Evolutionary conservation across 2,329 filamentous ascomycete genomes (phyloP).

Genomic region (Ciborinia camelliae): DNA sequence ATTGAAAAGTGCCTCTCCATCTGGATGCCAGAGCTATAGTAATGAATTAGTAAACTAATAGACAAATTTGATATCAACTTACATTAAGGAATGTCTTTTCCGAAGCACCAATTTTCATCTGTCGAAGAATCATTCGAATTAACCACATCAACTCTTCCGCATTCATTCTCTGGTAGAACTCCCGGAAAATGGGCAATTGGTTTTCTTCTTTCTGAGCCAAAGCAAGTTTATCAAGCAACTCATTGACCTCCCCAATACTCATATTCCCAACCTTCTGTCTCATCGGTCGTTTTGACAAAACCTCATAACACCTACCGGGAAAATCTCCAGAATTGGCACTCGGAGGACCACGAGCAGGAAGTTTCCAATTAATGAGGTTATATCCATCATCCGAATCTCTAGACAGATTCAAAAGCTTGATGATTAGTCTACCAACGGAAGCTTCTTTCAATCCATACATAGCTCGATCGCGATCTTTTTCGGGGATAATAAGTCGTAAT

Average conservation of each 20-base stretch:
- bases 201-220: constrained; percentile 75
- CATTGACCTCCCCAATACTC: constrained; percentile 87
- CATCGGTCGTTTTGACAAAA: constrained; percentile 80
- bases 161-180: constrained; percentile 89
- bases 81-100: constrained; percentile 80
- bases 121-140: constrained; percentile 85
- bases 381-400: constrained; percentile 85
- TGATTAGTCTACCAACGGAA: constrained; percentile 82
- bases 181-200: constrained; percentile 74
- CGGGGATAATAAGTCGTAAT: constrained; percentile 84
- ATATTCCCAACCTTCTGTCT: constrained; percentile 70
- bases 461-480: constrained; percentile 86
- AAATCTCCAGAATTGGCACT: constrained; percentile 82
- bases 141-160: constrained; percentile 92
- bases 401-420: constrained; percentile 89
- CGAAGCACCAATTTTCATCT: constrained; percentile 70
- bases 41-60: background rate
- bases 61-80: constrained; percentile 5
- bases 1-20: constrained; percentile 76
- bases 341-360: constrained; percentile 66
- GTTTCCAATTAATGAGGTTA: constrained; percentile 86
- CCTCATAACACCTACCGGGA: constrained; percentile 81
- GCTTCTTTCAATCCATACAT: constrained; percentile 96
- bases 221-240: constrained; percentile 74
- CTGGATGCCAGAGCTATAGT: constrained; percentile 73